Evolutionary conservation across 2,329 filamentous ascomycete species (phyloP).

Genomic region (Leptographium radiaticola): DNA sequence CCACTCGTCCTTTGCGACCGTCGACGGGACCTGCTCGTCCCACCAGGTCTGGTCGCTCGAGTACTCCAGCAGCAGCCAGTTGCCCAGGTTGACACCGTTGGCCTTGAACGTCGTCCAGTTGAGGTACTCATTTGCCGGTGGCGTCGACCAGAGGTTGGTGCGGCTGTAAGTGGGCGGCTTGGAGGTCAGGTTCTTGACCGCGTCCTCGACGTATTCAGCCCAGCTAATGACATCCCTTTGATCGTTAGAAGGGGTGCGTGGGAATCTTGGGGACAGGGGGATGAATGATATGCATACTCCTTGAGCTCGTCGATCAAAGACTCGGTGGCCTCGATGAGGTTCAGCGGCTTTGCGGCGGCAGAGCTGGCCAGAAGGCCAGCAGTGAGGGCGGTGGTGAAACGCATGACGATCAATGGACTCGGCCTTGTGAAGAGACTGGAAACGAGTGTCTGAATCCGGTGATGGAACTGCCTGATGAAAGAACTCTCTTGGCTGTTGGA

Average conservation of each 20-base stretch:
- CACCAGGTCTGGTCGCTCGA: constrained; percentile 4
- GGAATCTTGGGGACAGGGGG: neutral
- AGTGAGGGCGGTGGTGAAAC: neutral
- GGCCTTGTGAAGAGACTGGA: neutral
- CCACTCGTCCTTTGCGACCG: constrained; percentile 3
- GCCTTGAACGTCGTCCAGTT: constrained; percentile 5
- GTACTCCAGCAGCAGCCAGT: constrained; percentile 5
- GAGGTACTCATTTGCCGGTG: neutral
- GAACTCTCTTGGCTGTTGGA: neutral
- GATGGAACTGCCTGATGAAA: neutral
- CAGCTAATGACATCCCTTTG: neutral
- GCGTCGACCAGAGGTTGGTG: neutral
- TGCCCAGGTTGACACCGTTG: constrained; percentile 5
- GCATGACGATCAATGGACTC: neutral
- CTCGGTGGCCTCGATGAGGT: neutral
- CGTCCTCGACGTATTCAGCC: neutral
- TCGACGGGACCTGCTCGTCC: neutral
- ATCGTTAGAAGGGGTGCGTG: neutral
- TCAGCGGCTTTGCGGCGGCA: neutral
- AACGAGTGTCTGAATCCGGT: neutral
- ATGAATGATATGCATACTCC: neutral
- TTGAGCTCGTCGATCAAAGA: neutral
- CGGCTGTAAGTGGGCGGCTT: neutral
- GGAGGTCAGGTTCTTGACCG: neutral
- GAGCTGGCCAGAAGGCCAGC: neutral